These are phyloP conservation scores for Stipa capillata DNA, from an alignment of 176 grass and related monocot genomes.

Conservation along the genomic window DNA sequence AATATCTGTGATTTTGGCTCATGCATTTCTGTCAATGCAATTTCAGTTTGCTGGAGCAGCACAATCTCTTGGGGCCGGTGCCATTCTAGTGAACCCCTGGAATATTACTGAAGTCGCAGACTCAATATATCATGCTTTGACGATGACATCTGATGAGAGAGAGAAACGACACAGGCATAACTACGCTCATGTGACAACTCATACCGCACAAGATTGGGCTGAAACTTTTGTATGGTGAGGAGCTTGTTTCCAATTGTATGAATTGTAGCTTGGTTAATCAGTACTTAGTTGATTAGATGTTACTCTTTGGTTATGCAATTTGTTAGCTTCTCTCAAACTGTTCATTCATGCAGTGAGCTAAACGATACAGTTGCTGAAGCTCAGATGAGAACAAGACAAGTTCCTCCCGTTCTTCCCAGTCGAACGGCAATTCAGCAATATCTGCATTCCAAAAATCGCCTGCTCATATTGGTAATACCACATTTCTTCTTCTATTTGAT, in stretches of 20 bases:
- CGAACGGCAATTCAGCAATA: conserved; percentile 41
- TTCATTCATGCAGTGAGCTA: conserved; percentile 61
- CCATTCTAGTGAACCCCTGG: conserved; percentile 91
- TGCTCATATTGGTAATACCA: conserved; percentile 78
- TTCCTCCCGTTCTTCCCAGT: conserved; percentile 49
- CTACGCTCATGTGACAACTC: conserved; percentile 68
- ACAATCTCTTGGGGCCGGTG: conserved; percentile 87
- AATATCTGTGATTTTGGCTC: background rate
- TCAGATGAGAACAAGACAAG: conserved; percentile 69
- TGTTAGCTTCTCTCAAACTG: background rate
- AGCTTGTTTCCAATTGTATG: background rate
- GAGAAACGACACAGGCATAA: conserved; percentile 90
- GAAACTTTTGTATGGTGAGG: conserved; percentile 78
- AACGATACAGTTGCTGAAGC: conserved; percentile 68
- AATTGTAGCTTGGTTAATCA: background rate
- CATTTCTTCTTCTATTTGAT: conserved; percentile 1
- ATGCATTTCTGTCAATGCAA: conserved; percentile 5
- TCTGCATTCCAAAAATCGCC: conserved; percentile 48
- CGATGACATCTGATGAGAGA: conserved; percentile 53
- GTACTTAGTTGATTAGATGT: background rate
- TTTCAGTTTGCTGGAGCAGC: conserved; percentile 95
- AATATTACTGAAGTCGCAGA: conserved; percentile 67
- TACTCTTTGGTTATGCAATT: background rate
- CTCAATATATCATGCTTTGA: conserved; percentile 51
- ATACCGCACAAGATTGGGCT: conserved; percentile 94